These are phyloP conservation scores for Wickerhamomyces pijperi DNA, from an alignment of 805 yeast genomes.

Conservation along the genomic window DNA sequence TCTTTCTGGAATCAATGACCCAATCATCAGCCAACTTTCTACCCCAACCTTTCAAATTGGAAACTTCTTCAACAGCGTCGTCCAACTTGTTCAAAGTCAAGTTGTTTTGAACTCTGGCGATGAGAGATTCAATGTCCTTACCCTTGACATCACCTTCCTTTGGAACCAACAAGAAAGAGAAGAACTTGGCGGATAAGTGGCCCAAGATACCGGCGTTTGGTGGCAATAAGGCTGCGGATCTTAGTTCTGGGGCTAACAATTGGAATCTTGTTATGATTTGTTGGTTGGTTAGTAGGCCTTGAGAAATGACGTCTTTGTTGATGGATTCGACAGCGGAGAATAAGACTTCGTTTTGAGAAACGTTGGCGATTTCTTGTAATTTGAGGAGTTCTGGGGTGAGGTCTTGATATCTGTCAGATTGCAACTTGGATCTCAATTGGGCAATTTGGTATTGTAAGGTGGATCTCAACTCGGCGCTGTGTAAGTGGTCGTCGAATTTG, in stretches of 20 bases:
- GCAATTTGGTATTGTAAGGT: slow-evolving; percentile 32
- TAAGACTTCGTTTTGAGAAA: slow-evolving; percentile 34
- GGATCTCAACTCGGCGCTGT: slow-evolving; percentile 27
- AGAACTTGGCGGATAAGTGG: slow-evolving; percentile 69
- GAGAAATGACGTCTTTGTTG: slow-evolving; percentile 29
- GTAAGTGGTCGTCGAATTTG: slow-evolving; percentile 26
- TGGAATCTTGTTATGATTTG: slow-evolving; percentile 30
- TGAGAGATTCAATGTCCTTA: slow-evolving; percentile 77
- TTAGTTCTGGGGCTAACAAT: slow-evolving; percentile 70
- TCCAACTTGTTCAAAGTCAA: slow-evolving; percentile 68
- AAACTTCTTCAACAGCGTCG: slow-evolving; percentile 86
- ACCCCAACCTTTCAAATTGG: slow-evolving; percentile 86
- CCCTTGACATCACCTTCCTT: slow-evolving; percentile 76
- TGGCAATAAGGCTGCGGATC: slow-evolving; percentile 81
- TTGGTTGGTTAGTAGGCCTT: slow-evolving; percentile 42
- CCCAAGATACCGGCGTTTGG: slow-evolving; percentile 95
- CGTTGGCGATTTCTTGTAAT: slow-evolving; percentile 24
- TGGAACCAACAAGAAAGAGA: slow-evolving; percentile 64
- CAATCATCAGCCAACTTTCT: slow-evolving; percentile 85
- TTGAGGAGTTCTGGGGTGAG: slow-evolving; percentile 13
- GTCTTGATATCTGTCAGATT: slow-evolving; percentile 26
- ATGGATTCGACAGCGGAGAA: slow-evolving; percentile 35
- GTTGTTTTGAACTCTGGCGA: slow-evolving; percentile 74
- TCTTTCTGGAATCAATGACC: slow-evolving; percentile 81
- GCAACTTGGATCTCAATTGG: slow-evolving; percentile 29